Conservation (phyloP, 345 rosid species). For the Arabidopsis arenosa region DNA sequence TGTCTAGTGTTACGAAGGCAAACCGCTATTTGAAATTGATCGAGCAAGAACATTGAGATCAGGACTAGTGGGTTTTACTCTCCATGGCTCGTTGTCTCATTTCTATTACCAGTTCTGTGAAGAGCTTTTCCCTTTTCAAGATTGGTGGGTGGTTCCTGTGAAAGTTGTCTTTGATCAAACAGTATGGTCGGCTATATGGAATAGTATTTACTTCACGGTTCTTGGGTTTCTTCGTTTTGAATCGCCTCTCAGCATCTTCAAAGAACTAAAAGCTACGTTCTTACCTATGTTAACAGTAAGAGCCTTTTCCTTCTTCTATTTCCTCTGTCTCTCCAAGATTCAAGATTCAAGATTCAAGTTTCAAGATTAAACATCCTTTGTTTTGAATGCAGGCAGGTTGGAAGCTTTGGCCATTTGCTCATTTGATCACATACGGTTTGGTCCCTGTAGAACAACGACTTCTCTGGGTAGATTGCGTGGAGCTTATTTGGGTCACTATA, state of each 20-base stretch:
- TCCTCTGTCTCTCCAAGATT: not conserved
- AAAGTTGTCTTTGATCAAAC: slow-evolving; percentile 93
- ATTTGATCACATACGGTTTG: slow-evolving; percentile 87
- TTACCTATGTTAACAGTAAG: slow-evolving; percentile 89
- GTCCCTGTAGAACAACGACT: slow-evolving; percentile 95
- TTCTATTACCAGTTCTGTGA: slow-evolving; percentile 93
- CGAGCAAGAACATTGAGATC: slow-evolving; percentile 87
- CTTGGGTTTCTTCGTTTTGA: slow-evolving; percentile 84
- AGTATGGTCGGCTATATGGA: slow-evolving; percentile 93
- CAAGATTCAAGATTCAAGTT: not conserved
- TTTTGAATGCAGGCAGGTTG: slow-evolving; percentile 81
- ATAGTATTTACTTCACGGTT: slow-evolving; percentile 74
- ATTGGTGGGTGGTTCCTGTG: slow-evolving; percentile 98
- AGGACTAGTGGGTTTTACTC: slow-evolving; percentile 90
- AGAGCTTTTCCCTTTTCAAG: slow-evolving; percentile 83
- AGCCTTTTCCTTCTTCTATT: not conserved
- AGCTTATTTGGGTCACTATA: slow-evolving; percentile 98
- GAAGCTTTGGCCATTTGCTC: slow-evolving; percentile 99
- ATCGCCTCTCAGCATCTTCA: slow-evolving; percentile 69
- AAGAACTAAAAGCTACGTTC: slow-evolving; percentile 78
- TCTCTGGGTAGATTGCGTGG: slow-evolving; percentile 96
- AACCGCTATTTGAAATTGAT: slow-evolving; percentile 86
- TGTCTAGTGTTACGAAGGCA: slow-evolving; percentile 84
- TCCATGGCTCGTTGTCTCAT: slow-evolving; percentile 94
- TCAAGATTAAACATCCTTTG: slow-evolving; percentile 24